These are phyloP conservation scores for Usnea hakonensis DNA, from an alignment of 495 filamentous ascomycete genomes.

Conservation along the genomic window DNA sequence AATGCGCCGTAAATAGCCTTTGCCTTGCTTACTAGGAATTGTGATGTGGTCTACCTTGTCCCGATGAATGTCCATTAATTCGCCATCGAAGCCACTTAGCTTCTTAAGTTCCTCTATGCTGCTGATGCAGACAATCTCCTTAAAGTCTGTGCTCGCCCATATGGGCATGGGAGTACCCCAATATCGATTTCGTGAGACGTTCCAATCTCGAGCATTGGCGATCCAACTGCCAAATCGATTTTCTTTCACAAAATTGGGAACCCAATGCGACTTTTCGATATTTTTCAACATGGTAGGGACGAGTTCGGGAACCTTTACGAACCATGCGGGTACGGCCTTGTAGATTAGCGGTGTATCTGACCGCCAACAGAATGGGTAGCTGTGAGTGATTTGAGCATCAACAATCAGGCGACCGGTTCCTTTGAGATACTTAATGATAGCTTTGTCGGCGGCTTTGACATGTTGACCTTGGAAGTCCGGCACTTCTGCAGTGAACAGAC, in stretches of 20 bases:
- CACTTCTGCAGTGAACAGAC: constrained; percentile 73
- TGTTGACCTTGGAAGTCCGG: constrained; percentile 80
- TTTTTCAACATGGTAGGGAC: constrained; percentile 86
- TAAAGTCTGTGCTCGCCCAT: constrained; percentile 83
- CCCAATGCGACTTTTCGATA: constrained; percentile 90
- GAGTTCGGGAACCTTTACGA: constrained; percentile 77
- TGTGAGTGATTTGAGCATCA: constrained; percentile 86
- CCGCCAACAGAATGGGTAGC: constrained; percentile 91
- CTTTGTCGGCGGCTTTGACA: constrained; percentile 91
- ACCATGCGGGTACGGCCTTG: constrained; percentile 91
- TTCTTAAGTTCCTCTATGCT: constrained; percentile 80
- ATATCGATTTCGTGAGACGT: constrained; percentile 89
- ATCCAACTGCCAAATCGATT: constrained; percentile 84
- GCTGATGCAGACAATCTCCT: constrained; percentile 81
- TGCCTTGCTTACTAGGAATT: constrained; percentile 86
- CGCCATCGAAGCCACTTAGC: constrained; percentile 76
- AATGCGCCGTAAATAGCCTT: constrained; percentile 71
- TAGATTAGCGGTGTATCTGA: constrained; percentile 95
- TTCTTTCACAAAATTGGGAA: constrained; percentile 86
- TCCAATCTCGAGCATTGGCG: constrained; percentile 92
- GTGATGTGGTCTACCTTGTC: constrained; percentile 95
- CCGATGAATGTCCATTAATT: constrained; percentile 84
- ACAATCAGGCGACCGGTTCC: constrained; percentile 72
- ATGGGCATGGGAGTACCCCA: constrained; percentile 95
- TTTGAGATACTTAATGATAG: constrained; percentile 88